Conservation (phyloP, 306 rosid species). For the Gleditsia sinensis region DNA sequence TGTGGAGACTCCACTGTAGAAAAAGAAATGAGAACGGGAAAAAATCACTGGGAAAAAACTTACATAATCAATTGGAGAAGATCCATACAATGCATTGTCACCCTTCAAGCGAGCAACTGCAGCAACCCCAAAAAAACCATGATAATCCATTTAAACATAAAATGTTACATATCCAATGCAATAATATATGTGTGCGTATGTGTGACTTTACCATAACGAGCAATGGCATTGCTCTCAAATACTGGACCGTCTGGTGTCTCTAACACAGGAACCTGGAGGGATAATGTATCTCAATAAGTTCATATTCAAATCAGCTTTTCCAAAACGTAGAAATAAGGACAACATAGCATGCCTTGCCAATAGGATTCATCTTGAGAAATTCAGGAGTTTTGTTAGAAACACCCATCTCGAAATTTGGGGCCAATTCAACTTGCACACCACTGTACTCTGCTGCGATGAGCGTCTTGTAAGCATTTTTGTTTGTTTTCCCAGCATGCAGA, state of each 20-base stretch:
- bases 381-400: slow-evolving; percentile 79
- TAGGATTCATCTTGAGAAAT: slow-evolving; percentile 75
- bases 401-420: slow-evolving; percentile 66
- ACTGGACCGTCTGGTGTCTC: slow-evolving; percentile 81
- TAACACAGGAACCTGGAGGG: slow-evolving; percentile 68
- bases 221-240: slow-evolving; percentile 89
- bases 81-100: slow-evolving; percentile 58
- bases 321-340: background rate
- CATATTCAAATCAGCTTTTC: background rate
- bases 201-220: slow-evolving; percentile 62
- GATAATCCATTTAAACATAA: background rate
- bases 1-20: background rate
- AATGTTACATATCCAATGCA: background rate
- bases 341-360: slow-evolving; percentile 67
- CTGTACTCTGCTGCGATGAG: slow-evolving; percentile 64
- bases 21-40: background rate
- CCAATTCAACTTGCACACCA: slow-evolving; percentile 58
- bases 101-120: slow-evolving; percentile 65
- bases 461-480: slow-evolving; percentile 65
- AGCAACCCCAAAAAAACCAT: slow-evolving; percentile 30
- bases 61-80: slow-evolving; percentile 67
- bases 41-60: slow-evolving; percentile 10
- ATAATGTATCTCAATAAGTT: background rate
- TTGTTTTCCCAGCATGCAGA: slow-evolving; percentile 55
- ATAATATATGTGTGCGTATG: background rate